Evolutionary conservation across 2,329 filamentous ascomycete species (phyloP), one percentile per base, ranked within the genome.

Genomic region (Celoporthe dispersa): DNA sequence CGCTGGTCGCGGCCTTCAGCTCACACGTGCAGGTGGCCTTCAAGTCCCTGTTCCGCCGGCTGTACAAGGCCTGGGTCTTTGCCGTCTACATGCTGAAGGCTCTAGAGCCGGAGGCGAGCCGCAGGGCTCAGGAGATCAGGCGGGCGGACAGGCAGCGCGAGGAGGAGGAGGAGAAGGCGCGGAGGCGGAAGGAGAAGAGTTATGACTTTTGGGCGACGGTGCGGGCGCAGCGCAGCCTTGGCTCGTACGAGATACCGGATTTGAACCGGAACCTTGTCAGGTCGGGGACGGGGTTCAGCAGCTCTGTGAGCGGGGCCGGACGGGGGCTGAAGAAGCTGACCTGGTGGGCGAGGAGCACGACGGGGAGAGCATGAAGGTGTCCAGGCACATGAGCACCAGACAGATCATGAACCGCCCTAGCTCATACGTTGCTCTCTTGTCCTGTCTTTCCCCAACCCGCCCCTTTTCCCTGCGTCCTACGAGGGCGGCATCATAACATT

Each of bases 1-100:
- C 87, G 0, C 82, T 90, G 1, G 74, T 89, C 0, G 80, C 85
- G 1, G 88, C 88, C 0, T 90, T 88, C 78, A 90, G 84, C 75
- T 83, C 80, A 28, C 81, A 80, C 7, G 82, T 81, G 1, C 81
- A 83, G 72, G 62, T 72, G 2, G 57, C 75, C 1, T 77, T 80
- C 71, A 71, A 70, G 19, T 63, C 77, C 39, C 72, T 66, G 14
- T 72, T 62, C 53, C 68, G 66, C 2, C 31, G 70, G 28, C 5
- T 68, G n/a, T 35, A 37, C 39, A 19, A 28, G 55, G n/a, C 2
- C 2, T 65, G 61, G 60, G n/a, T 16, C n/a, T 59, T 57, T 28
- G 69, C 65, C 22, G 19, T 44, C 8, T 16, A 68, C 5, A 70
- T 71, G 33, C 44, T 73, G 19, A 64, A 71, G n/a, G 73, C 67